Evolutionary conservation across 2,329 filamentous ascomycete genomes (phyloP).

Genomic region (Colletotrichum costaricense): DNA sequence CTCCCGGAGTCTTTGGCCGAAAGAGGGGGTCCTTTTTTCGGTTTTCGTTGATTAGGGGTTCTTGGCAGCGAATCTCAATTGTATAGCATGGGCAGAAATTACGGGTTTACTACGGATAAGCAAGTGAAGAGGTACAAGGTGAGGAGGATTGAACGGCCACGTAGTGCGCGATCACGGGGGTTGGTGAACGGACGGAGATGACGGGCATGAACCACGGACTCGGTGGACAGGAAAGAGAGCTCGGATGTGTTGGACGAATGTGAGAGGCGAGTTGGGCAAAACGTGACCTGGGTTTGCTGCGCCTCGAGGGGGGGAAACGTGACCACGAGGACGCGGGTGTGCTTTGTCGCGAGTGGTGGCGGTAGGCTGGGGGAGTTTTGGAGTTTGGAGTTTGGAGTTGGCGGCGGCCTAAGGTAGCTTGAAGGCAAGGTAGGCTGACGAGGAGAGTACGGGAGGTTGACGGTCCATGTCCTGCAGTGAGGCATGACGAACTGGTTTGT

Average conservation of each 20-base stretch:
- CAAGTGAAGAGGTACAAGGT: too few species aligned
- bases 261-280: not conserved
- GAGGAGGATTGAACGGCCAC: not conserved
- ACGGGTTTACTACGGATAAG: not conserved
- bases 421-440: not conserved
- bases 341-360: slow-evolving; percentile 2
- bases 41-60: not conserved
- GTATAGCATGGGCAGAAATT: not conserved
- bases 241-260: slow-evolving; percentile 9
- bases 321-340: slow-evolving; percentile 4
- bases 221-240: not conserved
- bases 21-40: not conserved
- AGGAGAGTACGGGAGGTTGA: not conserved
- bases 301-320: slow-evolving; percentile 19
- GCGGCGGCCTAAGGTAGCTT: not conserved
- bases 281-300: slow-evolving; percentile 24
- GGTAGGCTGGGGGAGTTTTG: too few species aligned
- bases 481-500: not conserved
- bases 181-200: not conserved
- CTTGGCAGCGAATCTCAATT: not conserved
- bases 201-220: not conserved
- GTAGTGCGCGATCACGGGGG: not conserved
- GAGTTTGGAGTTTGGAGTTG: slow-evolving; percentile 5
- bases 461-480: not conserved
- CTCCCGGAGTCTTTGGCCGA: not conserved